Evolutionary conservation across 2,329 filamentous ascomycete species (phyloP).

Genomic region (Pseudogymnoascus sp.): DNA sequence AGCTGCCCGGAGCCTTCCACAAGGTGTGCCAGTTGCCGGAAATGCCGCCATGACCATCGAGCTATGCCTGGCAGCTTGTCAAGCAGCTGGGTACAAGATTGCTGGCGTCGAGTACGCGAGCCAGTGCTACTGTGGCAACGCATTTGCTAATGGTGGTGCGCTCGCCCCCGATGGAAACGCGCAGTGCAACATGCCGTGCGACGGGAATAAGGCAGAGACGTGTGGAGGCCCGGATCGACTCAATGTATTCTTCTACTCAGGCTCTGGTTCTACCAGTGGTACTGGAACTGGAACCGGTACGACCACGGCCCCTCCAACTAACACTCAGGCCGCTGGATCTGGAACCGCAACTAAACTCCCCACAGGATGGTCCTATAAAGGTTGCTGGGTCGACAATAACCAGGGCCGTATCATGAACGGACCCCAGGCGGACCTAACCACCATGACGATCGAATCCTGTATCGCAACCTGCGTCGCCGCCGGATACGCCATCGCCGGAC

Average conservation of each 20-base stretch:
- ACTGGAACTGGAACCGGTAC: conserved; percentile 9
- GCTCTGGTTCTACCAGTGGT: background rate
- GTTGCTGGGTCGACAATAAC: conserved; percentile 22
- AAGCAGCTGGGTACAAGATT: conserved; percentile 29
- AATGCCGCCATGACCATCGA: conserved; percentile 17
- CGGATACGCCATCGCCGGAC: conserved; percentile 17
- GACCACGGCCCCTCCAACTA: conserved; percentile 21
- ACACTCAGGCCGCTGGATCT: conserved; percentile 12
- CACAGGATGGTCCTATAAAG: conserved; percentile 21
- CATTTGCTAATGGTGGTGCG: background rate
- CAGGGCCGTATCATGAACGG: conserved; percentile 20
- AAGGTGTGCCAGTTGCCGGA: conserved; percentile 9
- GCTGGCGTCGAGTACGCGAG: conserved; percentile 39
- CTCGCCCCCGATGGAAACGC: conserved; percentile 31
- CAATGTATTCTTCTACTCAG: background rate
- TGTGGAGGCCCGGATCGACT: conserved; percentile 20
- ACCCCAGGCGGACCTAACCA: conserved; percentile 18
- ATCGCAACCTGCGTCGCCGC: conserved; percentile 14
- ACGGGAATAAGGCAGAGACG: conserved; percentile 21
- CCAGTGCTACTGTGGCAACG: conserved; percentile 32
- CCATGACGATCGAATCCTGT: conserved; percentile 19
- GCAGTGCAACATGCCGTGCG: conserved; percentile 26
- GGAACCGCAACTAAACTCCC: conserved; percentile 18
- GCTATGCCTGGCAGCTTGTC: conserved; percentile 18
- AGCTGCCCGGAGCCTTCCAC: background rate